Conservation (phyloP, 1,139 yeast genomes). For the Trichomonascaceae sp. region DNA sequence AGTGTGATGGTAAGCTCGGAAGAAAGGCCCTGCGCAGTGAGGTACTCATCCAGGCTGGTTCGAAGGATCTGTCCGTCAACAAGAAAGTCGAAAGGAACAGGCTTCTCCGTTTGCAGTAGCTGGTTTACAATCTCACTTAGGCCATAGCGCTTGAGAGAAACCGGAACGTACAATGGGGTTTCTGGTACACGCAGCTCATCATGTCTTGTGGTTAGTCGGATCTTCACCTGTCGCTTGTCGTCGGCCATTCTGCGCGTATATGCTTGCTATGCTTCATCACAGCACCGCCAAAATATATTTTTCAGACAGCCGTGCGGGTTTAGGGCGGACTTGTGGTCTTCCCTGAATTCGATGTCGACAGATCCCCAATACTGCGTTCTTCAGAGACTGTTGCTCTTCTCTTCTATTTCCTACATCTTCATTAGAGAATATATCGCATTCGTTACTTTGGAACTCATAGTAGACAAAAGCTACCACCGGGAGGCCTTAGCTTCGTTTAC, state of each 20-base stretch:
- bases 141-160: slow-evolving; percentile 75
- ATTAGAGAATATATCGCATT: too few relatives aligned
- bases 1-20: slow-evolving; percentile 67
- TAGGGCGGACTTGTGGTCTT: too few relatives aligned
- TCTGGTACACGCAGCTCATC: slow-evolving; percentile 70
- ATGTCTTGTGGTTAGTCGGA: slow-evolving; percentile 78
- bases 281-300: too few relatives aligned
- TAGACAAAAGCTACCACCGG: too few relatives aligned
- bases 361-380: too few relatives aligned
- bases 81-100: slow-evolving; percentile 86
- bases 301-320: too few relatives aligned
- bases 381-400: too few relatives aligned
- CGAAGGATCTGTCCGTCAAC: slow-evolving; percentile 51
- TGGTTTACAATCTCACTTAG: slow-evolving; percentile 92
- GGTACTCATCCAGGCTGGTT: slow-evolving; percentile 66
- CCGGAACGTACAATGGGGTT: slow-evolving; percentile 71
- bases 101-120: slow-evolving; percentile 44
- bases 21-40: slow-evolving; percentile 64
- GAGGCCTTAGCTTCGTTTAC: too few relatives aligned
- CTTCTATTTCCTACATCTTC: too few relatives aligned
- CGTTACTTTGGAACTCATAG: too few relatives aligned
- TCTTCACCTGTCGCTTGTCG: slow-evolving; percentile 40
- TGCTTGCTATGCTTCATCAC: background rate
- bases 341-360: too few relatives aligned
- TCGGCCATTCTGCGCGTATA: background rate